A percentile compares a stretch with the other conserved stretches of the same genome.
Evolutionary conservation across 192 early-diverging fungal species (phyloP).

Genomic region (Coemansia sp.): DNA sequence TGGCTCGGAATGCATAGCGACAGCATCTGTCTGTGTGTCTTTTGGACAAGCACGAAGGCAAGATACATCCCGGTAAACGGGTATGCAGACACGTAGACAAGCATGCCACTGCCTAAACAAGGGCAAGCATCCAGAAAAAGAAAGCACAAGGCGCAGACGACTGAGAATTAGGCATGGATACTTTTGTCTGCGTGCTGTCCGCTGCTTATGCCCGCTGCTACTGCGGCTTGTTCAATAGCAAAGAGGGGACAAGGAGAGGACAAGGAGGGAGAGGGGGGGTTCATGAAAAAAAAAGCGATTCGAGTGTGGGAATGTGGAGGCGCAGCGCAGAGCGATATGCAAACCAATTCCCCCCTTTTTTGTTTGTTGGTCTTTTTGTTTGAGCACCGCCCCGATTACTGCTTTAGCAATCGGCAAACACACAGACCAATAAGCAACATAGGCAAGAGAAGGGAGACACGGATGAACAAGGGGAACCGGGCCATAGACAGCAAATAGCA

Average conservation of each 20-base stretch:
- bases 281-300: background rate
- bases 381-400: background rate
- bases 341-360: background rate
- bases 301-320: background rate
- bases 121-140: background rate
- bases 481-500: background rate
- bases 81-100: background rate
- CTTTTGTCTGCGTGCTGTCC: background rate
- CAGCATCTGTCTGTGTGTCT: background rate
- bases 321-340: background rate
- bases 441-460: background rate
- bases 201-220: background rate
- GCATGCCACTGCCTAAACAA: background rate
- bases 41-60: background rate
- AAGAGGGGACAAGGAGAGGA: background rate
- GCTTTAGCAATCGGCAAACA: background rate
- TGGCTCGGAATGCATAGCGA: background rate
- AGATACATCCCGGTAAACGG: background rate
- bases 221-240: background rate
- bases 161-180: background rate
- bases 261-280: background rate
- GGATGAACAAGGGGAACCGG: background rate
- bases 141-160: background rate
- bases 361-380: background rate
- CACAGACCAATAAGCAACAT: conserved; percentile 2